Conservation (phyloP, 768 basidiomycete species). For the Hortiboletus campestris region DNA sequence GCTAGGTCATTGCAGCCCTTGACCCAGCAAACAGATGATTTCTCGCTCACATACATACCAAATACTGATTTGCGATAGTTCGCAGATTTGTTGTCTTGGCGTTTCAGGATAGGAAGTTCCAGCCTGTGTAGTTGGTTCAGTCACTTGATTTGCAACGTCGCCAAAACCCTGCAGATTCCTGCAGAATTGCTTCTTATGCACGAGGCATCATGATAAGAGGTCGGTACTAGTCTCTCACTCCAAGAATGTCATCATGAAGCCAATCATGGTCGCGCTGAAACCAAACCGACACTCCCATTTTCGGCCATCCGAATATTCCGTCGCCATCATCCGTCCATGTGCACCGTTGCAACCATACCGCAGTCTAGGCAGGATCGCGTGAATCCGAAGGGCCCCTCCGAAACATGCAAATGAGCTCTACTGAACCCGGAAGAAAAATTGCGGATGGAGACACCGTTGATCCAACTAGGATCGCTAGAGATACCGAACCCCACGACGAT, state of each 20-base stretch:
- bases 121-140: neutral
- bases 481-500: neutral
- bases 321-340: constrained; percentile 3
- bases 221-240: too few species aligned
- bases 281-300: neutral
- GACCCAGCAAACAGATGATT: neutral
- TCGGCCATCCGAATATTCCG: neutral
- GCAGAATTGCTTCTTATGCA: neutral
- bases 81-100: constrained; percentile 4
- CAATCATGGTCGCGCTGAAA: neutral
- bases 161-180: too few species aligned
- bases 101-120: constrained; percentile 12
- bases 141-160: neutral
- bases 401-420: neutral
- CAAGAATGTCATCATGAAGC: neutral
- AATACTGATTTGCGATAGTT: neutral
- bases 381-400: neutral
- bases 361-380: constrained; percentile 18
- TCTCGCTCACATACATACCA: neutral
- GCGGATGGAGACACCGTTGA: neutral
- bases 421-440: neutral
- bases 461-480: neutral
- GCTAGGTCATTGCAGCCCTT: neutral
- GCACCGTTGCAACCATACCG: constrained; percentile 1
- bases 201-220: neutral